Percentiles rank a stretch among this genome's conserved stretches.
Evolutionary conservation across 306 rosid genomes (phyloP).

Genomic region (Cyclanthera cordifolia): DNA sequence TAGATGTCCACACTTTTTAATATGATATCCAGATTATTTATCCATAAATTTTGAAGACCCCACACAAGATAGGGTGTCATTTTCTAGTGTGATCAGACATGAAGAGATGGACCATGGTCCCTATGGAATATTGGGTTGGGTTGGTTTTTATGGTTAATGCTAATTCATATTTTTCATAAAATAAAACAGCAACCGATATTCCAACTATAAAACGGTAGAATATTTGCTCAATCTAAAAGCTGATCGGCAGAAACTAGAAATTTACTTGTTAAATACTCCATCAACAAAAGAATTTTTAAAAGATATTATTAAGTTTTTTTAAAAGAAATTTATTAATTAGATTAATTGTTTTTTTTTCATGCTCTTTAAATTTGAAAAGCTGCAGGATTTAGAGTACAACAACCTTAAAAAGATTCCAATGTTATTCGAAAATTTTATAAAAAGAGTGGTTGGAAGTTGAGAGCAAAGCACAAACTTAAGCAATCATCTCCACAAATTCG

Average conservation of each 20-base stretch:
- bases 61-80: no score
- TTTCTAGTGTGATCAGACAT: no score
- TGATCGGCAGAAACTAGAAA: not conserved
- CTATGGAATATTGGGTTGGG: no score
- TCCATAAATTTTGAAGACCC: no score
- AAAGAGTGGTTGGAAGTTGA: conserved; percentile 11
- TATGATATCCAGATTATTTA: no score
- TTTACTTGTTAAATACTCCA: conserved; percentile 11
- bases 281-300: not conserved
- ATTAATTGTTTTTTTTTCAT: not conserved
- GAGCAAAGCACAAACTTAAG: not conserved
- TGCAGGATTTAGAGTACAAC: conserved; percentile 4
- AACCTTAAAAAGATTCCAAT: conserved; percentile 1
- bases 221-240: conserved; percentile 10
- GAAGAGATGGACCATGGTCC: no score
- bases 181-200: not conserved
- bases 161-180: no score
- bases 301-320: not conserved
- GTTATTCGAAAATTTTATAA: not conserved
- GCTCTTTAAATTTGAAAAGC: not conserved
- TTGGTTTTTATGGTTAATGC: no score
- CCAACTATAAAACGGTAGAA: not conserved
- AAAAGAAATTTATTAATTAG: no score
- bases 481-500: conserved; percentile 3
- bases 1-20: no score